A percentile compares a stretch with the other conserved stretches of the same genome.
Evolutionary conservation across 495 filamentous ascomycete genomes (phyloP).

Genomic region (Hypoxylon rickii): DNA sequence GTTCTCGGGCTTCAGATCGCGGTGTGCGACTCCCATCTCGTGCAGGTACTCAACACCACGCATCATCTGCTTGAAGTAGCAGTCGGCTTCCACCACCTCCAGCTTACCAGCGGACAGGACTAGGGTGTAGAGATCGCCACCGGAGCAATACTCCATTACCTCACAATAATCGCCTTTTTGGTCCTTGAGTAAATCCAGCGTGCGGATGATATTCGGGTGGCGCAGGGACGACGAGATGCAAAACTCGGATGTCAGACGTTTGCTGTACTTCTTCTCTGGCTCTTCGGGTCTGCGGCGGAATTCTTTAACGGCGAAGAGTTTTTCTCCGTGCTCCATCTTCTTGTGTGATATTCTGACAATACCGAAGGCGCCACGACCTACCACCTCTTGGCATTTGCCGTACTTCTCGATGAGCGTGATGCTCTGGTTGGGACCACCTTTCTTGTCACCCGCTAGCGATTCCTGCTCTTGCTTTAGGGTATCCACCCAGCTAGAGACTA

Average conservation of each 20-base stretch:
- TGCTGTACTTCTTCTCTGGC: constrained; percentile 95
- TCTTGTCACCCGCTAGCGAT: constrained; percentile 69
- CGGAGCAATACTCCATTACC: constrained; percentile 99
- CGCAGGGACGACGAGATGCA: constrained; percentile 97
- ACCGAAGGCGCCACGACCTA: constrained; percentile 96
- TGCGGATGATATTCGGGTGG: constrained; percentile 98
- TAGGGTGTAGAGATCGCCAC: constrained; percentile 94
- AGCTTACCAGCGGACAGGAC: constrained; percentile 91
- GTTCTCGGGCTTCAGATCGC: constrained; percentile 97
- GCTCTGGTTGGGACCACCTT: constrained; percentile 74
- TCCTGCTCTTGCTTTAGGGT: constrained; percentile 89
- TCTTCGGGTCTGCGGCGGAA: constrained; percentile 94
- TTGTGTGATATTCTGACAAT: constrained; percentile 99
- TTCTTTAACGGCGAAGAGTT: constrained; percentile 97
- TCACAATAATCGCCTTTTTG: constrained; percentile 98
- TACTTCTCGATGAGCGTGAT: constrained; percentile 92
- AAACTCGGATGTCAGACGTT: constrained; percentile 97
- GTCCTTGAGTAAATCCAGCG: constrained; percentile 91
- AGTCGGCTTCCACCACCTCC: constrained; percentile 92
- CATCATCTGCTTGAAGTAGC: constrained; percentile 99
- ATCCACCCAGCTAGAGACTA: constrained; percentile 96
- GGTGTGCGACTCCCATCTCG: constrained; percentile 98
- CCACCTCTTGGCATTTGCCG: constrained; percentile 97
- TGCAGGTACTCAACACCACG: constrained; percentile 99
- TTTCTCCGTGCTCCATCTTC: constrained; percentile 85